These are phyloP conservation scores for Candida insectorum DNA, from an alignment of 805 yeast genomes.

Conservation along the genomic window DNA sequence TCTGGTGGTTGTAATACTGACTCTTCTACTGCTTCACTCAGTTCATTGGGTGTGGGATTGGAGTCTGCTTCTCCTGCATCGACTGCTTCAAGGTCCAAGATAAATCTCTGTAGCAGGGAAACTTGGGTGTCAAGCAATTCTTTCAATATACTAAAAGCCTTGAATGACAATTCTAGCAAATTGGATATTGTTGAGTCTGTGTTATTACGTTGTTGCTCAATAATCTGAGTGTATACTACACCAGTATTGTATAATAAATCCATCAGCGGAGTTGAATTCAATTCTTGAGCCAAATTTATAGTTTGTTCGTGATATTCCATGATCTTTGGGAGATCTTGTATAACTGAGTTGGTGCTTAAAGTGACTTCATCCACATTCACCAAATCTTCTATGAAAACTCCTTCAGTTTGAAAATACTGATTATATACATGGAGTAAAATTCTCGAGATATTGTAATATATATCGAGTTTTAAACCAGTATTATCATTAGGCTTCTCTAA, in stretches of 20 bases:
- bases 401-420: constrained; percentile 47
- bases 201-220: constrained; percentile 25
- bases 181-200: neutral
- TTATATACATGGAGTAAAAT: constrained; percentile 56
- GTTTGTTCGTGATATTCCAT: constrained; percentile 39
- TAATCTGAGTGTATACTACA: constrained; percentile 44
- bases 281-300: constrained; percentile 13
- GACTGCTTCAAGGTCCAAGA: constrained; percentile 16
- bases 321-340: constrained; percentile 35
- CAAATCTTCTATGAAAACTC: constrained; percentile 30
- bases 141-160: neutral
- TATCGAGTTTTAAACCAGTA: constrained; percentile 28
- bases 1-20: constrained; percentile 33
- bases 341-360: constrained; percentile 17
- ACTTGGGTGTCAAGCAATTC: constrained; percentile 16
- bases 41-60: neutral
- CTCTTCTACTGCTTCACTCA: constrained; percentile 12
- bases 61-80: neutral
- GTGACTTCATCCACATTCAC: constrained; percentile 32
- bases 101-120: constrained; percentile 23
- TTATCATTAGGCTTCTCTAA: constrained; percentile 1
- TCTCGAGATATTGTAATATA: constrained; percentile 57
- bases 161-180: neutral
- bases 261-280: constrained; percentile 20
- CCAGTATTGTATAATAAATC: constrained; percentile 48